Evolutionary conservation across 306 rosid genomes (phyloP).

Genomic region (Arachis stenosperma): DNA sequence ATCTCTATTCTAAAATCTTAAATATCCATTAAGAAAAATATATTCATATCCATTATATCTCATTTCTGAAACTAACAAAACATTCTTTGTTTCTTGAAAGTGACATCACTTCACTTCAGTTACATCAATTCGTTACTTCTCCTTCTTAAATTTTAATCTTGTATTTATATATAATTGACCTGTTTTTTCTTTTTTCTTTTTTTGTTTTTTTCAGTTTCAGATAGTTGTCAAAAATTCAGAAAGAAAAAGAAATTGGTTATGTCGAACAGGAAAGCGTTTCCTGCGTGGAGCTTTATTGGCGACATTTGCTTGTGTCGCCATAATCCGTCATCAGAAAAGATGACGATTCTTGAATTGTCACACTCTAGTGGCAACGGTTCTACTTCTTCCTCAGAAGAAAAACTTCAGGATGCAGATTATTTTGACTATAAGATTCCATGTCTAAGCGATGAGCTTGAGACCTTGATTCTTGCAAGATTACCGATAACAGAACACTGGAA

Average conservation of each 20-base stretch:
- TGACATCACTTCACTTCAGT: no score
- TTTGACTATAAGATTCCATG: constrained; percentile 28
- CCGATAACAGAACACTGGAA: constrained; percentile 66
- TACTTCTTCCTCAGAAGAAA: constrained; percentile 50
- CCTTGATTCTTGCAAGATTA: constrained; percentile 66
- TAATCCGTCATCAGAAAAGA: constrained; percentile 27
- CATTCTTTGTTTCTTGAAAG: no score
- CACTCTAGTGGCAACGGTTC: constrained; percentile 34
- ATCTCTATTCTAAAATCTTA: neutral
- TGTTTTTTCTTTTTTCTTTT: neutral
- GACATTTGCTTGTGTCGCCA: constrained; percentile 30
- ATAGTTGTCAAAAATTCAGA: constrained; percentile 13
- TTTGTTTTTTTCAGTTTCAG: neutral
- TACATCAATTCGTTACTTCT: no score
- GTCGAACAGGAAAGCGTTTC: constrained; percentile 37
- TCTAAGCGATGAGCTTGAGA: constrained; percentile 76
- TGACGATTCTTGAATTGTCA: constrained; percentile 21
- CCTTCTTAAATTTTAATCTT: neutral
- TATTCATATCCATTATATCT: no score
- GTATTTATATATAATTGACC: neutral
- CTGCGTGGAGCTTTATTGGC: constrained; percentile 22
- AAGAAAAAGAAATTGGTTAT: constrained; percentile 36
- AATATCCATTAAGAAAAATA: constrained; percentile 8
- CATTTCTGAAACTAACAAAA: no score
- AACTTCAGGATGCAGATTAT: constrained; percentile 90